A percentile compares a stretch with the other conserved stretches of the same genome.
phyloP scores from a whole-genome alignment of 106 monocot genomes.

The Xerophyta viscosa region DNA sequence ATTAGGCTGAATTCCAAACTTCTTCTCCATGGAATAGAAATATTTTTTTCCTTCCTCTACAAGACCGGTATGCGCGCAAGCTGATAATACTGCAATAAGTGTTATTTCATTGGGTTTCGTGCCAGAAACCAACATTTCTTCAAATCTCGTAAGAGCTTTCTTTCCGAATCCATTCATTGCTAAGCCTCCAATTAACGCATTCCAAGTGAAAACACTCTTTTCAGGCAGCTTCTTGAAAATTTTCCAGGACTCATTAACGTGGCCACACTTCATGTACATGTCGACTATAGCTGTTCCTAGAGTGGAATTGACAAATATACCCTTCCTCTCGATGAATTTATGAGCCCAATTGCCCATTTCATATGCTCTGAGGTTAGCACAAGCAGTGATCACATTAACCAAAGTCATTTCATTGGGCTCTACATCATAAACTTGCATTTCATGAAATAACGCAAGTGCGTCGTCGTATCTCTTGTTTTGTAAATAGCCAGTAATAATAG shows the following conservation, averaged over 20 bases:
- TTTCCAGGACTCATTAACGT: neutral
- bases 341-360: conserved; percentile 14
- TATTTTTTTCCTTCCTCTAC: conserved; percentile 11
- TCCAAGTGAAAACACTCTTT: conserved; percentile 13
- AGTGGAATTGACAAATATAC: conserved; percentile 1
- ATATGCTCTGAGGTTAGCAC: conserved; percentile 11
- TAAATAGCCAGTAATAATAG: conserved; percentile 13
- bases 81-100: conserved; percentile 13
- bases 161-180: conserved; percentile 16
- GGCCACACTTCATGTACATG: conserved; percentile 17
- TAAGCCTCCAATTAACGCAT: conserved; percentile 17
- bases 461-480: conserved; percentile 7
- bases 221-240: conserved; percentile 12
- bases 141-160: conserved; percentile 12
- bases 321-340: neutral
- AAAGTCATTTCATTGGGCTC: conserved; percentile 11
- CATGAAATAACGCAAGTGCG: conserved; percentile 3
- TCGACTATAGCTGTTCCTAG: conserved; percentile 10
- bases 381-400: conserved; percentile 11
- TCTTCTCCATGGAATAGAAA: conserved; percentile 10
- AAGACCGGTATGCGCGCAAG: conserved; percentile 14
- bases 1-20: conserved; percentile 5
- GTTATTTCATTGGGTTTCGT: conserved; percentile 15
- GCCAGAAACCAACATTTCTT: conserved; percentile 3
- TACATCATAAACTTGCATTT: conserved; percentile 1